Base-by-base conservation (phyloP, 176 grass and related monocot genomes). In the Triticum dicoccoides region DNA sequence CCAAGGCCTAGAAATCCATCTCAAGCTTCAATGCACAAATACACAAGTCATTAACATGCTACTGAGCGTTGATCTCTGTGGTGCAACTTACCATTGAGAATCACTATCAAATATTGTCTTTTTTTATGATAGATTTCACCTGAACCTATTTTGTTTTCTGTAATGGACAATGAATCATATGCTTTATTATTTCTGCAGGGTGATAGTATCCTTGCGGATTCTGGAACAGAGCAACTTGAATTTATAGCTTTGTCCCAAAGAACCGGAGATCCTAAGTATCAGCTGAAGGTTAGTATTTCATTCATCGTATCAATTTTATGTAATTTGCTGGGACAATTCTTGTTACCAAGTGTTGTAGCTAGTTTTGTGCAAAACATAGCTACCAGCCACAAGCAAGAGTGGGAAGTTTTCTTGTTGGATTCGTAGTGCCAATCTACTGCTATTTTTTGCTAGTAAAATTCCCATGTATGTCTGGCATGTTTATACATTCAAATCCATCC, bases 171-270 rank as follows among this genome's bases (percentile, higher is more conserved):
- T 25, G 45, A 90, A 84, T 69, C 71, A 65, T 30, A n/a, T 65
- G 39, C 23, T 54, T 69, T 83, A 24, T 82, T 73, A 4, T 85
- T 86, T 85, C 66, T 87, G 25, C 89, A 99, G 97, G 97, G 94
- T 82, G 78, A 91, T 76, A 94, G 97, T 80, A 90, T 99, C 86
- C 80, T 99, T 78, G 94, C 94, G 86, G 97, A 99, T 93, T 99
- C 97, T 89, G 97, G 94, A 42, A 97, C 94, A 0, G 97, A 99
- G 78, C 92, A 99, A 72, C 94, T 99, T 87, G 97, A 99, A 87
- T 91, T 99, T 81, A 99, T 99, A 88, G 94, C 97, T 89, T 82
- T 97, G 73, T 99, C 97, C 58, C 92, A 97, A 78, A 94, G 97
- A 86, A 97, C 97, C 0, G 94, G 97, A 76, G 90, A 99, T 83